Base-by-base conservation (phyloP, 768 basidiomycete genomes). In the Collybia sordida region DNA sequence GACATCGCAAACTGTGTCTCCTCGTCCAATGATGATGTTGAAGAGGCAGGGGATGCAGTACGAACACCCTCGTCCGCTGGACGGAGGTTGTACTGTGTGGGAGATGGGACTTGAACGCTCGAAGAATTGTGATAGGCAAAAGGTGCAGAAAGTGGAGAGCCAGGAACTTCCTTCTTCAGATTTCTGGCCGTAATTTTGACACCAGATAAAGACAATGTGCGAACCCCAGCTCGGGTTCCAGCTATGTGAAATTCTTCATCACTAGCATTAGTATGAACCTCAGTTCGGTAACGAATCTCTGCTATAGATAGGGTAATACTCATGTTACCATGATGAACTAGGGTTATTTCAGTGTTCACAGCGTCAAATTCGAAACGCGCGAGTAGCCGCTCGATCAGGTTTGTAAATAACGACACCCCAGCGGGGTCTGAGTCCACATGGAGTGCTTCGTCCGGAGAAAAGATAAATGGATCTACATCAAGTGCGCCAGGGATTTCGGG, bases 341-440 rank as follows among this genome's bases (percentile, higher is more conserved):
- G 54, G 1, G 86, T 86, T 49, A 93, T 70, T 59, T 72, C 81
- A 31, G 83, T 81, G 60, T 91, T 83, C 22, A 74, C 61, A 12
- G 83, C 87, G 56, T 87, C 83, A 59, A 91, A 88, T 52, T 88
- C 83, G 61, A 94, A 89, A 53, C 86, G 80, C 14, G 88, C 79
- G 23, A 94, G 79, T 11, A 94, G 71, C 23, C 83, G 77, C 60
- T 93, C 91, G 41, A 93, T 83, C 48, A 94, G 77, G 41, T 80
- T 79, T 23, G 93, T 84, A 63, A 94, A 87, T 42, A 94, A 71
- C 14, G 90, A 90, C 21, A 93, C 83, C 15, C 90, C 92, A 23
- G 78, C 77, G 36, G 87, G 85, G 54, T 90, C 86, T 22, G 67
- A 60, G 42, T 87, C 85, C 18, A 64, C 45, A 45, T 66, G 64